Base-by-base conservation (phyloP, 169 alveolate genomes). In the Theileria orientalis region DNA sequence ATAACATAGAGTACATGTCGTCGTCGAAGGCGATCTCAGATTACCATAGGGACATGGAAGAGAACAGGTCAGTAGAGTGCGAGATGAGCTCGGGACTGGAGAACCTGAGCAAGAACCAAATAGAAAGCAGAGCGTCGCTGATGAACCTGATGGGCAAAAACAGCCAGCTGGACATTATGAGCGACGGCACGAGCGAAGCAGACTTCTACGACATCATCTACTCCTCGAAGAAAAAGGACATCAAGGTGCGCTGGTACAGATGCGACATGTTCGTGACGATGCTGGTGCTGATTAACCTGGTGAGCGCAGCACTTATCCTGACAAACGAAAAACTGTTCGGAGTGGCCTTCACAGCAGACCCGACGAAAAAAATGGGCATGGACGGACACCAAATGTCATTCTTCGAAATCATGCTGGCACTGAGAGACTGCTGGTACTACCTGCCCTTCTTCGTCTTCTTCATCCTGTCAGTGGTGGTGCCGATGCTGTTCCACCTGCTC, bases 341-440 rank as follows among this genome's bases (percentile, higher is more conserved):
- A 19, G 79, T 82, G 2, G 47, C 61, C n/a, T 82, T 82, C 54
- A 82, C 89, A 16, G 51, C 75, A 46, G 89, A 82, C 47, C 2
- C 30, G 13, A 33, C 41, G 14, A 82, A 82, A 66, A 33, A 25
- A 7, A 21, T 82, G 1, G 73, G 74, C 6, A 42, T 82, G 21
- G 89, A 74, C 56, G 42, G 66, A 8, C 27, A 78, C 2, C 62
- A 67, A 23, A 47, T 82, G 77, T 52, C 89, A 32, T 66, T 59
- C 54, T 51, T 40, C 19, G 89, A 82, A 14, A 59, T 82, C 6
- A 29, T 82, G 23, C 5, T 40, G 35, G 52, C 32, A 37, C 42
- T 82, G 57, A 33, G 62, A 13, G 69, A 64, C 59, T 62, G 69
- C 30, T 70, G 60, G 54, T 62, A 68, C 47, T 37, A 23, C 8